Base-by-base conservation (phyloP, 768 basidiomycete genomes). In the Russula emetica region DNA sequence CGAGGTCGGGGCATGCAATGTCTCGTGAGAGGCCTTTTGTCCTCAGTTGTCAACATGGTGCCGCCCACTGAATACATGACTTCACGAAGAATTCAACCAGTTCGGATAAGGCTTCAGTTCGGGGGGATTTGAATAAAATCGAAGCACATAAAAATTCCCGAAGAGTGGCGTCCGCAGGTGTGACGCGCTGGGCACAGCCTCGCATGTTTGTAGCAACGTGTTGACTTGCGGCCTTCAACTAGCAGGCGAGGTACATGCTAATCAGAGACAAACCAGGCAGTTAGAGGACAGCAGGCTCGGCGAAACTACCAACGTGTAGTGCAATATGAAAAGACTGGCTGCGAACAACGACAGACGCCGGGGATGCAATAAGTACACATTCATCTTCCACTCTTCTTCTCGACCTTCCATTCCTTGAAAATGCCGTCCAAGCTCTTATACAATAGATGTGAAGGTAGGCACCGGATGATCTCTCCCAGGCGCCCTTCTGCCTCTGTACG, bases 341-440 rank as follows among this genome's bases (percentile, higher is more conserved):
- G 50, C 26, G 50, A 44, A 60, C 59, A 34, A 59, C 38, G 52
- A 54, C 61, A 53, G 42, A 62, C 45, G 60, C 49, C 30, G n/a
- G 26, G 38, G 20, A 61, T 32, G 54, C 28, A 51, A 34, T 55
- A 50, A 56, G 56, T 55, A 59, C 52, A 63, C 24, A 50, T 28
- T 67, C 66, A 68, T 55, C 76, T 82, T 47, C 86, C 76, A 51
- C 86, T 85, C 75, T 90, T 92, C 78, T 90, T 92, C 69, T 90
- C 88, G 59, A 85, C 85, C 71, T 85, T 79, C 90, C 90, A 92
- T 72, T 96, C 94, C 72, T 91, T 92, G 78, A 94, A 98, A 70
- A 98, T 90, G 34, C 91, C 90, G 75, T 99, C 97, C 73, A 98
- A 74, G 71, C 90, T 92, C 76, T 92, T 92, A 77, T 92, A 90